Evolutionary conservation across 2,329 filamentous ascomycete species (phyloP), one percentile per base, ranked within the genome.

Genomic region (Sclerotinia glacialis): DNA sequence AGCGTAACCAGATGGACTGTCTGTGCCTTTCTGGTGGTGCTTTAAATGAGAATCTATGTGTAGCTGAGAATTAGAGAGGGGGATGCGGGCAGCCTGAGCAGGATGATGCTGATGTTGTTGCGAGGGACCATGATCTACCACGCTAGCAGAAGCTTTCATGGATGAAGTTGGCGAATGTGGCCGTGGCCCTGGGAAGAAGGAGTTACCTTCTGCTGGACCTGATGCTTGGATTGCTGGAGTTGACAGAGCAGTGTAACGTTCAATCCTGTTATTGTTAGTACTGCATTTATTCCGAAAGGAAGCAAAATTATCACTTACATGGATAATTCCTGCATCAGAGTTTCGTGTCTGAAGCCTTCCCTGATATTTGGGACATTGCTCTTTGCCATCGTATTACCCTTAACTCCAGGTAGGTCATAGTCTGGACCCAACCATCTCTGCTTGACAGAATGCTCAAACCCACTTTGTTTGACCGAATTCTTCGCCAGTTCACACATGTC

Each of bases 401-500:
- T 83, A 47, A 91, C 89, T 2, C 95, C 95, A 0, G 91, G 90
- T 49, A 89, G 80, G 74, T 90, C 83, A 76, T 89, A 98, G 70
- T 91, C 86, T 42, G 84, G 81, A 3, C 95, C 95, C 5, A 99
- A 81, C 94, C 94, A 99, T 77, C 93, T 87, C 75, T 93, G 88
- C 79, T 99, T 99, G 74, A 98, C 83, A 16, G 88, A 85, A 73
- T 90, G 83, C 77, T 99, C 95, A 75, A 96, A 99, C 8, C 95
- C 95, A 76, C 92, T 96, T 77, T 99, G 95, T 73, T 89, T 87
- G 50, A 99, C 95, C 12, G 92, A 97, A 77, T 98, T 94, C 79
- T 97, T 97, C 31, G 95, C 95, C 67, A 99, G 79, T 79, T 99
- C 95, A 76, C 95, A 98, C 95, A 99, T 99, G 75, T 99, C 95